A percentile compares a stretch with the other conserved stretches of the same genome.
Evolutionary conservation across 2,329 filamentous ascomycete species (phyloP).

Genomic region (Colletotrichum cereale): DNA sequence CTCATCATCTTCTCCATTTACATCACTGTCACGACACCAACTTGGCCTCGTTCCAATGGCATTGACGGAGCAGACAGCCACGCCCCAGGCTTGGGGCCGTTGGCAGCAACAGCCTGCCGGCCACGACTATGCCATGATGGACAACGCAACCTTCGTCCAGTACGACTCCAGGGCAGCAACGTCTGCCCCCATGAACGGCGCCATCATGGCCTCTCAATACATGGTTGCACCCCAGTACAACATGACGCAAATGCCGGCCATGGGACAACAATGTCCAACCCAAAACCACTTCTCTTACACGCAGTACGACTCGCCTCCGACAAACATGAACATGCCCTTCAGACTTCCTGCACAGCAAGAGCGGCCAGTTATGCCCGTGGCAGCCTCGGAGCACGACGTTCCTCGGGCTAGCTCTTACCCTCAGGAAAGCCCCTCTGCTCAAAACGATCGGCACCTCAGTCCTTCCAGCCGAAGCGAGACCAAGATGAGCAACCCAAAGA

Average conservation of each 20-base stretch:
- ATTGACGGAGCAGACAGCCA: constrained; percentile 60
- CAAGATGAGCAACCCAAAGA: constrained; percentile 32
- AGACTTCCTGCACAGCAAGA: constrained; percentile 47
- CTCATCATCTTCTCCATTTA: background rate
- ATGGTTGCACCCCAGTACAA: constrained; percentile 59
- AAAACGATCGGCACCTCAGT: constrained; percentile 33
- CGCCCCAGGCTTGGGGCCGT: constrained; percentile 65
- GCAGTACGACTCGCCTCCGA: constrained; percentile 54
- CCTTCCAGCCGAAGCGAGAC: constrained; percentile 37
- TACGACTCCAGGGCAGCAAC: constrained; percentile 60
- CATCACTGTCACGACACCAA: background rate
- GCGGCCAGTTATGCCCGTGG: constrained; percentile 42
- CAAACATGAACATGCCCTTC: constrained; percentile 50
- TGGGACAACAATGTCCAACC: constrained; percentile 57
- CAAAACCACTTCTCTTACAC: constrained; percentile 59
- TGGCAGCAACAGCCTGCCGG: constrained; percentile 61
- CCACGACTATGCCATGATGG: constrained; percentile 62
- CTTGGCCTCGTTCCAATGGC: constrained; percentile 52
- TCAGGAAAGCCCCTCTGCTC: constrained; percentile 24
- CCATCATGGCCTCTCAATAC: constrained; percentile 61
- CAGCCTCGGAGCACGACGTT: constrained; percentile 29
- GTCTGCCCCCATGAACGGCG: constrained; percentile 56
- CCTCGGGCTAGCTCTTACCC: constrained; percentile 36
- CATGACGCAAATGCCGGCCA: constrained; percentile 56
- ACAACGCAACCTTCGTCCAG: constrained; percentile 58